phyloP scores from a whole-genome alignment of 371 early-diverging fungal species.

The Mortierella sp. region DNA sequence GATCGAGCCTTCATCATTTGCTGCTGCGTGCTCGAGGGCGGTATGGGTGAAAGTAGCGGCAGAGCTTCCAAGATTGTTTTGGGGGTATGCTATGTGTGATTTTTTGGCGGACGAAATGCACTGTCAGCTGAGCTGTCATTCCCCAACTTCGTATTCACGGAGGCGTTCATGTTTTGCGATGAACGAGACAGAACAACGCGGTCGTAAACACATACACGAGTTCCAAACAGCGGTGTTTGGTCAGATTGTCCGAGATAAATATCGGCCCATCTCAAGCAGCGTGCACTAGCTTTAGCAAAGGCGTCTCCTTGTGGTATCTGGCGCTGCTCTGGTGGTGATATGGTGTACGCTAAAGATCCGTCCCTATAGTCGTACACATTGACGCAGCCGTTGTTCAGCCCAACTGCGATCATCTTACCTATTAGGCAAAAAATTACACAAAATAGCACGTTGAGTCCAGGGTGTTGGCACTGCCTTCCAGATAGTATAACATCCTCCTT shows the following conservation, averaged over 20 bases:
- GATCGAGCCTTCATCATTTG: slow-evolving; percentile 17
- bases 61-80: slow-evolving; percentile 28
- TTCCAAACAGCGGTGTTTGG: slow-evolving; percentile 8
- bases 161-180: background rate
- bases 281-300: background rate
- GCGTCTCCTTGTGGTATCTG: background rate
- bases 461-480: too few relatives aligned
- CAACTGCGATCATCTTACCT: slow-evolving; percentile 51
- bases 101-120: slow-evolving; percentile 6
- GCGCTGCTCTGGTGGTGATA: background rate
- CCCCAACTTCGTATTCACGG: background rate
- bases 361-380: slow-evolving; percentile 43
- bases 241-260: slow-evolving; percentile 17
- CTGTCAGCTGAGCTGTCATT: background rate
- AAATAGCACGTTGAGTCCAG: background rate
- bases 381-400: slow-evolving; percentile 27
- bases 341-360: slow-evolving; percentile 15
- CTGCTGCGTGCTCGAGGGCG: slow-evolving; percentile 31
- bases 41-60: slow-evolving; percentile 34
- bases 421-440: background rate
- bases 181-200: too few relatives aligned
- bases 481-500: too few relatives aligned
- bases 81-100: slow-evolving; percentile 11
- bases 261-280: slow-evolving; percentile 38
- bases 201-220: too few relatives aligned